phyloP scores from a whole-genome alignment of 78 protist genomes.

The Trichosphaerium sp. region DNA sequence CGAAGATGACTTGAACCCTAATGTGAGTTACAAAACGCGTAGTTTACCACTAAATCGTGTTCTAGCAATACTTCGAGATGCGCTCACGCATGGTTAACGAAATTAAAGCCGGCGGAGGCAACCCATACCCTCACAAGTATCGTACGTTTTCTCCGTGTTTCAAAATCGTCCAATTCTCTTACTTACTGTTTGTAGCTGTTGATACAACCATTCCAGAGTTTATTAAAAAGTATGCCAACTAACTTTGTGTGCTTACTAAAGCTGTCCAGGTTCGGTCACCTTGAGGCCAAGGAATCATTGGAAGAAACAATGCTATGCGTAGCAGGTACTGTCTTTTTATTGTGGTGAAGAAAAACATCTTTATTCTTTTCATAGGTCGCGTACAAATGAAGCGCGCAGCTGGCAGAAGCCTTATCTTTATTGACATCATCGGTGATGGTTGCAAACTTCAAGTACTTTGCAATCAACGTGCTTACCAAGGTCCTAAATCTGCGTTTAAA shows the following conservation, averaged over 20 bases:
- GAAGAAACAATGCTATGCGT: not conserved
- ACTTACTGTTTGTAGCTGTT: too few relatives aligned
- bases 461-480: slow-evolving; percentile 11
- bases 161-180: slow-evolving; percentile 28
- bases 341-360: not conserved
- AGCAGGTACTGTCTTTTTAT: slow-evolving; percentile 28
- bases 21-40: too few relatives aligned
- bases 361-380: slow-evolving; percentile 28
- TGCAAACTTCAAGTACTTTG: slow-evolving; percentile 74
- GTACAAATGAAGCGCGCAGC: slow-evolving; percentile 57
- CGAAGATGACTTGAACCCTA: too few relatives aligned
- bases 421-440: slow-evolving; percentile 72
- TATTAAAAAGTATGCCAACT: slow-evolving; percentile 31
- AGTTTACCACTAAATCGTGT: too few relatives aligned
- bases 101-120: not conserved
- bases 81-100: not conserved
- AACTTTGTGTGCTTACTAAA: not conserved
- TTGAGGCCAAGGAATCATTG: too few relatives aligned
- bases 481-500: too few relatives aligned
- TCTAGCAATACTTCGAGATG: slow-evolving; percentile 38
- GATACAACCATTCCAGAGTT: slow-evolving; percentile 46
- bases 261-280: not conserved
- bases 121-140: slow-evolving; percentile 80
- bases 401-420: slow-evolving; percentile 77
- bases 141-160: too few relatives aligned